Conservation (phyloP, 1,284 basidiomycete species). For the Leccinum pachyderme region DNA sequence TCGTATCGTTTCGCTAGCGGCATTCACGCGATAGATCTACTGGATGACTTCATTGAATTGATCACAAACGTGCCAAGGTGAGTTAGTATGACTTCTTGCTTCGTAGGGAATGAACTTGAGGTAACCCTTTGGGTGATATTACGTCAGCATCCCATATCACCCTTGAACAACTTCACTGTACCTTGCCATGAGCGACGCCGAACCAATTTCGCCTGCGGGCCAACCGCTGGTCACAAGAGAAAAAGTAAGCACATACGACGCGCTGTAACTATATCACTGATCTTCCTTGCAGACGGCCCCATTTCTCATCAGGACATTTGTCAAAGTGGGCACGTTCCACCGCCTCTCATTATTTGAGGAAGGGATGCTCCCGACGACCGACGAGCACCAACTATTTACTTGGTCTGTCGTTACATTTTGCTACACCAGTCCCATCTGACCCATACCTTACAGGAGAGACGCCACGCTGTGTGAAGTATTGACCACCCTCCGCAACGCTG, state of each 20-base stretch:
- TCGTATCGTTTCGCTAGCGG: slow-evolving; percentile 34
- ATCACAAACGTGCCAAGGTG: too few species aligned
- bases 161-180: not conserved
- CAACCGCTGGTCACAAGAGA: slow-evolving; percentile 40
- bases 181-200: slow-evolving; percentile 34
- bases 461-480: slow-evolving; percentile 74
- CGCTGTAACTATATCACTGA: slow-evolving; percentile 4
- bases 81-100: too few species aligned
- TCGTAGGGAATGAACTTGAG: not conserved
- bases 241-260: slow-evolving; percentile 31
- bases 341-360: slow-evolving; percentile 70
- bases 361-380: slow-evolving; percentile 65
- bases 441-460: slow-evolving; percentile 57
- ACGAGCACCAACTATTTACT: slow-evolving; percentile 76
- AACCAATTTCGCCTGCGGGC: slow-evolving; percentile 34
- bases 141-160: slow-evolving; percentile 3
- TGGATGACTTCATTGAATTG: too few species aligned
- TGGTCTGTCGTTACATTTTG: slow-evolving; percentile 46
- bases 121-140: not conserved
- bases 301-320: slow-evolving; percentile 76
- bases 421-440: not conserved
- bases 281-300: slow-evolving; percentile 56
- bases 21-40: slow-evolving; percentile 41
- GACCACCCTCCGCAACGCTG: slow-evolving; percentile 66
- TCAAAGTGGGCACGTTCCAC: slow-evolving; percentile 76